Evolutionary conservation across 306 rosid species (phyloP).

Genomic region (Vigna unguiculata): DNA sequence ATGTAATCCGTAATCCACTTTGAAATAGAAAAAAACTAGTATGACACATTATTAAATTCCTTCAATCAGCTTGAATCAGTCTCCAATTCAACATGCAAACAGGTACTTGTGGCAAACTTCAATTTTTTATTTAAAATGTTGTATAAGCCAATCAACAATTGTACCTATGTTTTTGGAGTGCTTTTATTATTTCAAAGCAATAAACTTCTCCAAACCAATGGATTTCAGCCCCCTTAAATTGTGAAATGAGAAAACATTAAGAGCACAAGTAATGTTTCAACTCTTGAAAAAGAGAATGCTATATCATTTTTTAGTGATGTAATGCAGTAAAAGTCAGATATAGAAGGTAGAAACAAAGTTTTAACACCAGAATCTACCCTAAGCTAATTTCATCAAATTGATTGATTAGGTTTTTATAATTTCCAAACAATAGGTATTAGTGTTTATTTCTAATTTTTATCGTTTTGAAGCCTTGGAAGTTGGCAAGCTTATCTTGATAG

Average conservation of each 20-base stretch:
- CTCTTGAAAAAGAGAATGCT: not conserved
- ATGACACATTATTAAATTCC: conserved; percentile 12
- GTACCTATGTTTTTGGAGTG: conserved; percentile 53
- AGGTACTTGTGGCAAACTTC: conserved; percentile 26
- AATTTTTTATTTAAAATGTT: too few relatives aligned
- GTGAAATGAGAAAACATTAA: conserved; percentile 18
- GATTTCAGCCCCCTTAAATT: conserved; percentile 64
- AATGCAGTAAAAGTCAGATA: not conserved
- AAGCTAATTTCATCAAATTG: not conserved
- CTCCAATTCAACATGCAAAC: conserved; percentile 27
- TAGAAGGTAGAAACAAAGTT: not conserved
- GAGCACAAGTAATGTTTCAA: not conserved
- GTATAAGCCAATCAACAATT: conserved; percentile 7
- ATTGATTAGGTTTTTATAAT: not conserved
- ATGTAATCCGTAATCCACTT: conserved; percentile 36
- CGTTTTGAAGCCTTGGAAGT: not conserved
- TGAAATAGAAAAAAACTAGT: conserved; percentile 13
- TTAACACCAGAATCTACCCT: not conserved
- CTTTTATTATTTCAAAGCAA: conserved; percentile 74
- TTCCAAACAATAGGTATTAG: not conserved
- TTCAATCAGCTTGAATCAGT: conserved; percentile 35
- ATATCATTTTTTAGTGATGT: not conserved
- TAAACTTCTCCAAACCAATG: conserved; percentile 64
- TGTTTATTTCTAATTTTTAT: not conserved
- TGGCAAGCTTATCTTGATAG: conserved; percentile 11